A percentile compares a stretch with the other conserved stretches of the same genome.
Evolutionary conservation across 2,329 filamentous ascomycete species (phyloP).

Genomic region (Colletotrichum sp.): DNA sequence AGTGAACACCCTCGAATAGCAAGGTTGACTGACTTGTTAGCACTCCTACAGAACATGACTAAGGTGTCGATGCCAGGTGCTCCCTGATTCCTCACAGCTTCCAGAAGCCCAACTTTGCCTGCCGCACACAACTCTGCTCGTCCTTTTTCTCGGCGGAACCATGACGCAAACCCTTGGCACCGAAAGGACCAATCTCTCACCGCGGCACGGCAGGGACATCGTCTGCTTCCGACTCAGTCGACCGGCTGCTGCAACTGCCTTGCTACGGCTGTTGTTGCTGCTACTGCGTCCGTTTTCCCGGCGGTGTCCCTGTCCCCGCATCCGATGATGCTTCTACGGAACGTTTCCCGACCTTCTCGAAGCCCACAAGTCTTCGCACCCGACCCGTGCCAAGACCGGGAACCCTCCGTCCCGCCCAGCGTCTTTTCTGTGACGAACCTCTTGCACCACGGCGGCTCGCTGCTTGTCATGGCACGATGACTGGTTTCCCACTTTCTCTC

Average conservation of each 20-base stretch:
- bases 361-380: neutral
- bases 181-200: neutral
- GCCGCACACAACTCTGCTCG: neutral
- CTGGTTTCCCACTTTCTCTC: neutral
- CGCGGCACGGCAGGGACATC: neutral
- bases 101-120: neutral
- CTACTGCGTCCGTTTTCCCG: neutral
- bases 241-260: neutral
- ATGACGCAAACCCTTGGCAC: neutral
- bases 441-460: neutral
- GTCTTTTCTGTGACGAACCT: constrained; percentile 11
- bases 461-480: neutral
- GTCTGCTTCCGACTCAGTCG: constrained; percentile 8
- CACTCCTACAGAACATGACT: neutral
- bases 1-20: neutral
- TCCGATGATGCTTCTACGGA: neutral
- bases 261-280: neutral
- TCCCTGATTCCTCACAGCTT: neutral
- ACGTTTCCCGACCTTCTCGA: constrained; percentile 6
- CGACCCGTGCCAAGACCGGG: constrained; percentile 6
- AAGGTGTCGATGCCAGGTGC: neutral
- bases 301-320: neutral
- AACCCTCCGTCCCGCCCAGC: neutral
- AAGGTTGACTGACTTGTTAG: neutral
- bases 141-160: neutral